Base-by-base conservation (phyloP, 1,139 yeast genomes). In the Hemisphaericaspora xylofermentans region DNA sequence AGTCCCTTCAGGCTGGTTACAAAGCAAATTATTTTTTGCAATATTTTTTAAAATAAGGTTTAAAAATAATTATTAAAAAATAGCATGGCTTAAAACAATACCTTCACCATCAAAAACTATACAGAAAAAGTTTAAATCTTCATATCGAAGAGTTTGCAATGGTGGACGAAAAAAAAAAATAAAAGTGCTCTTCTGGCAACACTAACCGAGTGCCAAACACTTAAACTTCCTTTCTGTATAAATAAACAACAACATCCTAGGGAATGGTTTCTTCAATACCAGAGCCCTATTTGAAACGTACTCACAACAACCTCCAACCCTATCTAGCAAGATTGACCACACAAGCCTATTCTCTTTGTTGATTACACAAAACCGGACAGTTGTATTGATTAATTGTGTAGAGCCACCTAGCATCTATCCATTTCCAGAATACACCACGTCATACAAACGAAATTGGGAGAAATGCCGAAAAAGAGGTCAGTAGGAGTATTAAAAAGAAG, bases 401-500 rank as follows among this genome's bases (percentile, higher is more conserved):
- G n/a, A n/a, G n/a, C n/a, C n/a, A n/a, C n/a, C n/a, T n/a, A n/a
- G n/a, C n/a, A n/a, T n/a, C n/a, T n/a, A n/a, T n/a, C n/a, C n/a
- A n/a, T n/a, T n/a, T n/a, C n/a, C n/a, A n/a, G n/a, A n/a, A n/a
- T n/a, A n/a, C n/a, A n/a, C n/a, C n/a, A n/a, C n/a, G n/a, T n/a
- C n/a, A n/a, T n/a, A n/a, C n/a, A n/a, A n/a, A n/a, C 6, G 27
- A 9, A 24, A n/a, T 9, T 8, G 27, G 27, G 27, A 24, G 22
- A 24, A 14, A 53, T 51, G 56, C 51, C 52, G 9, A 53, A 46
- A 41, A 50, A 44, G 40, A 45, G 51, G 33, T 43, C 44, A 30
- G 43, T 47, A 36, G 46, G 52, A 31, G 43, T 50, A 15, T 52
- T 58, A 27, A 65, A 64, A 40, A 51, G 65, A 44, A 61, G 64